These are phyloP conservation scores for Pseudopyrenochaeta lycopersici DNA, from an alignment of 2,329 filamentous ascomycete genomes.

Conservation along the genomic window DNA sequence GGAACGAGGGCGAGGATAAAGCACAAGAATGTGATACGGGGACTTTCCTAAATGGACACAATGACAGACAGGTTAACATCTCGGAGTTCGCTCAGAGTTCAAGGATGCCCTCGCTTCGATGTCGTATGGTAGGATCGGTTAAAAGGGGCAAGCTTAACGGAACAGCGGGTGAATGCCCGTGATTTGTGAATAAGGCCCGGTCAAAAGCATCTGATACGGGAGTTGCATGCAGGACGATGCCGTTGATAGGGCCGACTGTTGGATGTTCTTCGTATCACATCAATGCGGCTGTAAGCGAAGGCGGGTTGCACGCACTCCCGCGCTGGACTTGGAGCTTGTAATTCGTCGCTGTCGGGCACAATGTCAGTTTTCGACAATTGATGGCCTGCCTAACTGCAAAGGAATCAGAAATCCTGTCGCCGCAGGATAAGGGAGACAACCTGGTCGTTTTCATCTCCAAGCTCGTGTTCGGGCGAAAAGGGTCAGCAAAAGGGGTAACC, in stretches of 20 bases:
- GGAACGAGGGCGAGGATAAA: constrained; percentile 1
- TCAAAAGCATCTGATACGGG: constrained; percentile 9
- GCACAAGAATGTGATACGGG: neutral
- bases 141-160: constrained; percentile 14
- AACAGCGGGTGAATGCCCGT: constrained; percentile 7
- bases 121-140: constrained; percentile 5
- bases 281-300: constrained; percentile 25
- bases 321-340: neutral
- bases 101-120: neutral
- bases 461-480: constrained; percentile 18
- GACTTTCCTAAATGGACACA: neutral
- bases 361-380: constrained; percentile 4
- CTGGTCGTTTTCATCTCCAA: constrained; percentile 27
- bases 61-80: neutral
- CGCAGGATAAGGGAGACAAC: constrained; percentile 18
- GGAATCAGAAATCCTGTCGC: constrained; percentile 18
- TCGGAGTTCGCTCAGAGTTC: neutral
- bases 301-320: constrained; percentile 30
- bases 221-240: neutral
- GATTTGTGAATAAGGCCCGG: constrained; percentile 10
- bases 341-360: neutral
- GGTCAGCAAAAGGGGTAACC: constrained; percentile 44
- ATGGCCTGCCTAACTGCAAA: constrained; percentile 7
- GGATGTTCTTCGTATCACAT: constrained; percentile 22
- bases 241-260: constrained; percentile 15